Base-by-base conservation (phyloP, 441 rosid species). In the Pelargonium myrrhifolium region DNA sequence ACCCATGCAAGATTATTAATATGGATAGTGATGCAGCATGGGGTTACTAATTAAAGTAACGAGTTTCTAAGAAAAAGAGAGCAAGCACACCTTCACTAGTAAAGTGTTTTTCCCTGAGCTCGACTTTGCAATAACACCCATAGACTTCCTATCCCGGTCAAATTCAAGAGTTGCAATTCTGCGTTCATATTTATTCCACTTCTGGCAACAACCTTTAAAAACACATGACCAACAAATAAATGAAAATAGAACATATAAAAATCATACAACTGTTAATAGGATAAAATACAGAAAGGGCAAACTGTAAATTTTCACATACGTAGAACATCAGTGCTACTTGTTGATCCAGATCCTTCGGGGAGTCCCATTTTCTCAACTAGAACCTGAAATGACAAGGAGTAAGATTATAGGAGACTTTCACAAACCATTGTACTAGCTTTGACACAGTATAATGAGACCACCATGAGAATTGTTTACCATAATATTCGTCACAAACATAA, bases 141-240 rank as follows among this genome's bases (percentile, higher is more conserved):
- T 92, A 51, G 99, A 94, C 75, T 94, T 94, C 64, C 99, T 70
- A 74, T 92, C 97, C 4, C 89, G 93, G 66, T 90, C 97, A 21
- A 94, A 92, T 82, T 94, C 99, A 65, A 94, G 89, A 65, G 99
- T 92, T 70, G 96, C 97, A 74, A 90, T 83, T 66, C 97, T 86
- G 66, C 74, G 84, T 67, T 85, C 96, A 77, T 77, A 74, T 76
- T 82, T 77, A 75, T 73, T 85, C 98, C 95, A 95, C 63, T 75
- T 62, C 67, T 80, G 83, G 68, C 86, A 92, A 79, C 87, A 92
- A 73, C 97, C 97, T 92, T 75, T 20, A 20, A 56, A 59, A 63
- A 53, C 58, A 59, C 10, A 22, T 9, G 31, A 11, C 37, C 12
- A 10, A 2, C 7, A 24, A 56, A 9, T 42, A 65, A 37, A 65